These are phyloP conservation scores for Peronospora farinosa DNA, from an alignment of 352 stramenopile species.

Conservation along the genomic window DNA sequence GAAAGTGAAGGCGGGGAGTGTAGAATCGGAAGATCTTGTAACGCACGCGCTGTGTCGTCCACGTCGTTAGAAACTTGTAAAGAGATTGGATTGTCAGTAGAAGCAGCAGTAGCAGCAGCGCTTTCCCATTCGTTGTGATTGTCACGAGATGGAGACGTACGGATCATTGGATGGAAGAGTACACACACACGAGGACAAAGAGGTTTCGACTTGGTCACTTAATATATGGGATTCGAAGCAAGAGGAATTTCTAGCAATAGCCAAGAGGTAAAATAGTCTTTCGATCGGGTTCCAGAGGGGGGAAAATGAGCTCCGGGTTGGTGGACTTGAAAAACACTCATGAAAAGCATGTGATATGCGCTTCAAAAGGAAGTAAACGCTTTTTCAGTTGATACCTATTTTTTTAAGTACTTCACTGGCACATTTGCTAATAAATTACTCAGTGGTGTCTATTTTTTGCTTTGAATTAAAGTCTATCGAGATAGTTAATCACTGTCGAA, in stretches of 20 bases:
- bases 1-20: slow-evolving; percentile 22
- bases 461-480: no score
- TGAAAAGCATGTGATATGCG: slow-evolving; percentile 11
- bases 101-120: slow-evolving; percentile 11
- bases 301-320: slow-evolving; percentile 27
- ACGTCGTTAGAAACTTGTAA: slow-evolving; percentile 12
- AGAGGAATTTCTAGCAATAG: no score
- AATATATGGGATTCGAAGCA: no score
- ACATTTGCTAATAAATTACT: no score
- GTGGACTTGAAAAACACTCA: slow-evolving; percentile 14
- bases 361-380: slow-evolving; percentile 4
- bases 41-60: slow-evolving; percentile 19
- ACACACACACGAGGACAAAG: no score
- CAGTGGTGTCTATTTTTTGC: no score
- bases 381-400: no score
- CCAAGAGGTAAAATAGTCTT: no score
- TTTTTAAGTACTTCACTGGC: no score
- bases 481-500: no score
- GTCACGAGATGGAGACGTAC: slow-evolving; percentile 12
- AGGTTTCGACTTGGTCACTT: no score
- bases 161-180: slow-evolving; percentile 19
- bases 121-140: slow-evolving; percentile 43
- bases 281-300: no score
- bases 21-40: slow-evolving; percentile 38
- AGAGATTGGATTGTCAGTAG: slow-evolving; percentile 4